Percentiles rank a stretch among this genome's conserved stretches.
Conservation (phyloP, 1,284 basidiomycete genomes). For the Fomitopsis schrenkii region DNA sequence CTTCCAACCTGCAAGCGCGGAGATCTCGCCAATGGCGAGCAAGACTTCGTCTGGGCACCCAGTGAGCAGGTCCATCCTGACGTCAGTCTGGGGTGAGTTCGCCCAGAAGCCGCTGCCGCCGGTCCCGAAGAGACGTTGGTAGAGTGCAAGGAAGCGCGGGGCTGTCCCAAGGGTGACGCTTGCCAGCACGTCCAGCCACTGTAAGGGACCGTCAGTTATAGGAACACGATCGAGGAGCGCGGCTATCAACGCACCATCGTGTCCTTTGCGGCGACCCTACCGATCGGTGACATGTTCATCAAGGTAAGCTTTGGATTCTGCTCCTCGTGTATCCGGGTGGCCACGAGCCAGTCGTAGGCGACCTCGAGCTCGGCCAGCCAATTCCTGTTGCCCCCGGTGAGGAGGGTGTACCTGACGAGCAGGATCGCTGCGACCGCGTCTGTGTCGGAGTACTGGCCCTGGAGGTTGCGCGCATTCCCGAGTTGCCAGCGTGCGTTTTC, state of each 20-base stretch:
- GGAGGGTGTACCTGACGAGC: conserved; percentile 63
- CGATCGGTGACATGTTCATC: conserved; percentile 45
- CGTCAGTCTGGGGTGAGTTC: conserved; percentile 24
- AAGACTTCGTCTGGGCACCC: conserved; percentile 75
- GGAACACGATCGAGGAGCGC: background rate
- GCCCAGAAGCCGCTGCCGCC: conserved; percentile 33
- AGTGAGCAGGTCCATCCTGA: conserved; percentile 62
- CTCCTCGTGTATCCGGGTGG: conserved; percentile 54
- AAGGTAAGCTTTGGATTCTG: conserved; percentile 60
- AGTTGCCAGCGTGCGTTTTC: conserved; percentile 59
- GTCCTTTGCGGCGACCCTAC: conserved; percentile 59
- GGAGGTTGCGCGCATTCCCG: conserved; percentile 42
- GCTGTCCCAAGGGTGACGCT: conserved; percentile 56
- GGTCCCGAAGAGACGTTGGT: conserved; percentile 51
- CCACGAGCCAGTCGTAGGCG: conserved; percentile 67
- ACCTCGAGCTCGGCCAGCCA: conserved; percentile 66
- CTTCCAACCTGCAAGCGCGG: conserved; percentile 76
- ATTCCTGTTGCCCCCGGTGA: conserved; percentile 58
- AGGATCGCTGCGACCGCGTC: conserved; percentile 75
- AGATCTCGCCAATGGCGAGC: conserved; percentile 70
- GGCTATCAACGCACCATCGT: conserved; percentile 53
- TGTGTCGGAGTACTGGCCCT: conserved; percentile 51
- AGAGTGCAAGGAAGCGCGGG: conserved; percentile 63
- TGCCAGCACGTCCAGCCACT: conserved; percentile 77
- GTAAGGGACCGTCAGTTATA: conserved; percentile 1